Evolutionary conservation across 495 filamentous ascomycete genomes (phyloP), one percentile per base, ranked within the genome.

Genomic region (Penicillium chermesinum): DNA sequence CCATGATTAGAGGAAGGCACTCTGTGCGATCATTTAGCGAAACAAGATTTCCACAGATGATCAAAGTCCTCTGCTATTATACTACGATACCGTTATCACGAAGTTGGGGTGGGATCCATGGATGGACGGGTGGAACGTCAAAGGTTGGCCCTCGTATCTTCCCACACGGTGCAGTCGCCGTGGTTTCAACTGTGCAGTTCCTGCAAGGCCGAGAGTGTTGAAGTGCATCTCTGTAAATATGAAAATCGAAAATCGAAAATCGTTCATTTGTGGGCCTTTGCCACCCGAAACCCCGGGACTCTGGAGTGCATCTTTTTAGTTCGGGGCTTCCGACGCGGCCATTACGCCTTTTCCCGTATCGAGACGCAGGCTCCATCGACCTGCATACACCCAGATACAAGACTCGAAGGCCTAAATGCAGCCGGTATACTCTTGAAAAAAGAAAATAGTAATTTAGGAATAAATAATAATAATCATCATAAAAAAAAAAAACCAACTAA

Each of bases 271-370:
- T 20, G 17, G 15, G 20, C 20, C 13, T 15, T 54, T 46, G 46
- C 52, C 46, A 49, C 52, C 52, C 30, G 32, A 49, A 38, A 25
- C 9, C 30, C 49, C 38, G 22, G 38, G 3, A 40, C 38, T 40
- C 25, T 30, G 25, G 25, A 30, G 25, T 30, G 10, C 39, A 34
- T 47, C 19, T 5, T 20, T 14, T 48, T 37, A 46, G 48, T 49
- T 53, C 58, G 58, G 59, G 53, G 56, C 52, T 50, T 53, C 55
- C 59, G 59, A 58, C 43, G 25, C 30, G 40, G 40, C 36, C 40
- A 50, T 35, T 55, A 50, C 45, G 46, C 25, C 25, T 30, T 30
- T 30, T 30, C 25, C 25, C 22, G 43, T 47, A 52, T 35, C 25
- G 37, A 48, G 46, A n/a, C n/a, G 38, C 50, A 44, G 49, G 46